phyloP scores from a whole-genome alignment of 2,329 filamentous ascomycete species.

The Exophiala sp. region DNA sequence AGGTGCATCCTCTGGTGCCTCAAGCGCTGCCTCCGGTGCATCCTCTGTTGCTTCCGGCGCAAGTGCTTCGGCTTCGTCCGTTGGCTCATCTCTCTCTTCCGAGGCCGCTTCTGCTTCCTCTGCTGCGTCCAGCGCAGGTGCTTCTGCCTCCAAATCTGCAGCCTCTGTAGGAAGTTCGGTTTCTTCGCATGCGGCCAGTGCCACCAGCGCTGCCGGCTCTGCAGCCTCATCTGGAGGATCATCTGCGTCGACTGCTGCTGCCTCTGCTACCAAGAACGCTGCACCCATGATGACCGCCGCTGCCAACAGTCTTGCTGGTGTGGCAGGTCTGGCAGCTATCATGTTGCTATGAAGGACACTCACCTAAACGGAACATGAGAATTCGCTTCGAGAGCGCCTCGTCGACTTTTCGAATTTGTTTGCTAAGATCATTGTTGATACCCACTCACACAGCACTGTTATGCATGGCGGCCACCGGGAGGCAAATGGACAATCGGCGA shows the following conservation, averaged over 20 bases:
- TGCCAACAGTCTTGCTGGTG: conserved; percentile 32
- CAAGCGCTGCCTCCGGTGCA: conserved; percentile 17
- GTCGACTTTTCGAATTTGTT: conserved; percentile 20
- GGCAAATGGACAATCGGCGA: conserved; percentile 8
- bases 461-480: conserved; percentile 11
- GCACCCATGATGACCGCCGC: conserved; percentile 28
- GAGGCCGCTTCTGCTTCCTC: conserved; percentile 20
- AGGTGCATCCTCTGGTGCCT: conserved; percentile 11
- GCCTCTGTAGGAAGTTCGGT: conserved; percentile 18
- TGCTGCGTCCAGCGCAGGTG: conserved; percentile 22
- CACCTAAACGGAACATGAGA: conserved; percentile 1
- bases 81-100: conserved; percentile 17
- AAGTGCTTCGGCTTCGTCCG: conserved; percentile 10
- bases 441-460: conserved; percentile 18
- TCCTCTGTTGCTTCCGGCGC: conserved; percentile 23
- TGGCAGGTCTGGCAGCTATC: conserved; percentile 42
- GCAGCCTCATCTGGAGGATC: conserved; percentile 9
- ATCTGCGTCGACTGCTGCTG: conserved; percentile 20
- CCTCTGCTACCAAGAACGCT: conserved; percentile 9
- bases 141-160: conserved; percentile 25
- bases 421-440: conserved; percentile 25
- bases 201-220: conserved; percentile 17
- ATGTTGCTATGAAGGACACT: conserved; percentile 36
- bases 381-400: background rate
- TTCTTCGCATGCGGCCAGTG: conserved; percentile 17